These are phyloP conservation scores for Huntiella decipiens DNA, from an alignment of 2,329 filamentous ascomycete genomes.

Conservation along the genomic window DNA sequence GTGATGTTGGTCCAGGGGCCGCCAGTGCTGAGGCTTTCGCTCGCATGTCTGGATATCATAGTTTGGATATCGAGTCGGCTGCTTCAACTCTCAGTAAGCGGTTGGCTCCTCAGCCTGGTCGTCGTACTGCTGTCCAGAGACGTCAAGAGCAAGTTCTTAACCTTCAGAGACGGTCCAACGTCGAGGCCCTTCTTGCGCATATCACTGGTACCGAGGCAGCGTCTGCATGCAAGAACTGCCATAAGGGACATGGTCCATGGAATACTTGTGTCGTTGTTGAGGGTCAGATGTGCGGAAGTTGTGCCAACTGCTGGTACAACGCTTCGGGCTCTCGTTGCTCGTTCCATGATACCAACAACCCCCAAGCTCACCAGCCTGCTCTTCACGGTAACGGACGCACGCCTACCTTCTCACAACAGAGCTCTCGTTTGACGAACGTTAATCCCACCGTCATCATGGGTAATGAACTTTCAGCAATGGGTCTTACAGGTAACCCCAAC, in stretches of 20 bases:
- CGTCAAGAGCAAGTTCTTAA: conserved; percentile 35
- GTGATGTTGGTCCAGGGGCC: background rate
- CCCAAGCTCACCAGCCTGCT: conserved; percentile 18
- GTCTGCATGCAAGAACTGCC: conserved; percentile 38
- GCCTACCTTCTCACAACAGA: conserved; percentile 7
- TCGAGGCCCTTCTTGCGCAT: conserved; percentile 39
- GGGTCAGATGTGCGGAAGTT: conserved; percentile 42
- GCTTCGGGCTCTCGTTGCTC: conserved; percentile 40
- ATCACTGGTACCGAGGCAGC: conserved; percentile 31
- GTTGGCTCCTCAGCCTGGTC: conserved; percentile 29
- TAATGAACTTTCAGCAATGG: too few relatives aligned
- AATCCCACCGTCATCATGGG: too few relatives aligned
- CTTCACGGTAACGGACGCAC: conserved; percentile 8
- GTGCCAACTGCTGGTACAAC: conserved; percentile 46
- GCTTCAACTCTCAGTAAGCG: conserved; percentile 33
- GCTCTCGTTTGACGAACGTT: conserved; percentile 9
- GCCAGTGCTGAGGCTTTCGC: conserved; percentile 29
- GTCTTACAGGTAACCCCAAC: background rate
- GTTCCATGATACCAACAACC: conserved; percentile 34
- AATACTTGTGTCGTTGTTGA: conserved; percentile 37
- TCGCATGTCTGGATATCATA: conserved; percentile 26
- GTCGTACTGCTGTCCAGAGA: conserved; percentile 32
- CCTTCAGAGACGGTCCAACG: conserved; percentile 37
- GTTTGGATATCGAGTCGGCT: conserved; percentile 25
- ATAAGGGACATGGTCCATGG: conserved; percentile 42